Base-by-base conservation (phyloP, 805 yeast species). In the Metschnikowia henanensis region DNA sequence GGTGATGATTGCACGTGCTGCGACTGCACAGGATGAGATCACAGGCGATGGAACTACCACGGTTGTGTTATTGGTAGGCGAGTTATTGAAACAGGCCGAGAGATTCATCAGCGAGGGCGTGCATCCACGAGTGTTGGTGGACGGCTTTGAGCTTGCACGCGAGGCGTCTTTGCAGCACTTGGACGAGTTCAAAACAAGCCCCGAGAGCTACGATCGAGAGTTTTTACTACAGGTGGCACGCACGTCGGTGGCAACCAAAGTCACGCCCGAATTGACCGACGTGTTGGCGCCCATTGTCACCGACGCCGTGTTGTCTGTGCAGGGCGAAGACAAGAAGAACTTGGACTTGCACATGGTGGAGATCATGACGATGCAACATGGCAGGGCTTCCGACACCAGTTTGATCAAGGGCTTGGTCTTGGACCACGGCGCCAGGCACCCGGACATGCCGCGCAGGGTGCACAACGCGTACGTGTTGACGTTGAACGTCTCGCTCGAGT, bases 41-140 rank as follows among this genome's bases (percentile, higher is more conserved):
- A 87, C 98, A n/a, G 99, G 99, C 39, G 99, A 94, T 67, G 99
- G 99, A 52, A 94, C 99, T 43, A 92, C 98, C 5, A 86, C 97
- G 2, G 99, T 94, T 42, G 92, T 91, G 35, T 75, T 95, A 50
- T 76, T 91, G 43, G 99, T 94, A 33, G 99, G 99, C 43, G 97
- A 92, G 65, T 73, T 94, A 49, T 76, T 94, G 62, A 88, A 87
- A 63, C 98, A 94, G 67, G 97, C 98, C 21, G 94, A 92, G 63
- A 78, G 97, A 55, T 91, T 80, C 62, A 81, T 88, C 45, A 77
- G 82, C 53, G 99, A 94, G 69, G 99, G 99, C 41, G 85, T 94
- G 39, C 99, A 94, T 68, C 98, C 99, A 31, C 77, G 98, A 56
- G 84, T 92, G 41, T 75, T 94, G 47, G 89, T 91, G 20, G 98